Evolutionary conservation across 2,329 filamentous ascomycete species (phyloP).

Genomic region (Xylariaceae sp.): DNA sequence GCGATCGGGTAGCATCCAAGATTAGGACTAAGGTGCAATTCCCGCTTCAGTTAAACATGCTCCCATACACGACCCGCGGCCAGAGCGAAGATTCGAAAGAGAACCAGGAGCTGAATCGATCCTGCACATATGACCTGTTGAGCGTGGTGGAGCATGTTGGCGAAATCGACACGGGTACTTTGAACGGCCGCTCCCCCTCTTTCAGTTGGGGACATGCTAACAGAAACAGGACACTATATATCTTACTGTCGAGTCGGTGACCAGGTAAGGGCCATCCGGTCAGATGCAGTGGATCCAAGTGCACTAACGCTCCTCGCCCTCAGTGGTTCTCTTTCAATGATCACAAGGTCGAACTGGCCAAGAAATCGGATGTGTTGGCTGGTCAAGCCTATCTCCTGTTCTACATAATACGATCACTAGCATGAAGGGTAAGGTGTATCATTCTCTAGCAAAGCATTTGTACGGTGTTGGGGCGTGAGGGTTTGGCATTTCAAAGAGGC

Average conservation of each 20-base stretch:
- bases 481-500: conserved; percentile 8
- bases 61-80: conserved; percentile 76
- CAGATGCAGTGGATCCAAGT: neutral
- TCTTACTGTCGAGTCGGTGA: conserved; percentile 82
- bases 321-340: conserved; percentile 97
- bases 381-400: conserved; percentile 90
- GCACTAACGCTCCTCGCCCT: conserved; percentile 1
- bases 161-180: conserved; percentile 72
- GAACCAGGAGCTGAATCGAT: conserved; percentile 53
- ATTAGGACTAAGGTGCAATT: conserved; percentile 85
- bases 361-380: conserved; percentile 77
- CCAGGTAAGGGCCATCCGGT: conserved; percentile 44
- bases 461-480: no score
- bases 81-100: conserved; percentile 47
- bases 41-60: conserved; percentile 81
- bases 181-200: neutral
- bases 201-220: neutral
- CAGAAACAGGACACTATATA: conserved; percentile 66
- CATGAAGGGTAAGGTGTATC: conserved; percentile 11
- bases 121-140: conserved; percentile 79
- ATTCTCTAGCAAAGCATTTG: conserved; percentile 22
- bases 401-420: conserved; percentile 64
- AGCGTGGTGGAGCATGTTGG: conserved; percentile 92
- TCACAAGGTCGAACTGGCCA: conserved; percentile 81
- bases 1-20: conserved; percentile 72